phyloP scores from a whole-genome alignment of 2,329 filamentous ascomycete species.

The Biscogniauxia sp. region DNA sequence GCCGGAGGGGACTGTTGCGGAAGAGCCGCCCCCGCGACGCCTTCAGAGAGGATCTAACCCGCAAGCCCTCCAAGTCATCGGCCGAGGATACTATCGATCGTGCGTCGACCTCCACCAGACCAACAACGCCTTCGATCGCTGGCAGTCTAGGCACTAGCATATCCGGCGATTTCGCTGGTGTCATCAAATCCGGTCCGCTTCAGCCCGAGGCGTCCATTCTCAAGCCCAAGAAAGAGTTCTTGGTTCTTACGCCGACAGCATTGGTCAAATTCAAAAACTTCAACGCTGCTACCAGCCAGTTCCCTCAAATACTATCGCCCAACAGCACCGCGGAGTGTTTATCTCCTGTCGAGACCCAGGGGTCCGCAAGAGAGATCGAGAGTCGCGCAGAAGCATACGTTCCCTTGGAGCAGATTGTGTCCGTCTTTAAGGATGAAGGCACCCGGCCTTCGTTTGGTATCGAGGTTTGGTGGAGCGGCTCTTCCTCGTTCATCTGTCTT shows the following conservation, averaged over 20 bases:
- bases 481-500: conserved; percentile 44
- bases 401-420: conserved; percentile 49
- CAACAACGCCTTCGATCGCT: conserved; percentile 29
- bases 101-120: conserved; percentile 30
- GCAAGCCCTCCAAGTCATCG: conserved; percentile 31
- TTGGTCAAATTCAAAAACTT: conserved; percentile 50
- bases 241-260: conserved; percentile 51
- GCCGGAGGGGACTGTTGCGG: conserved; percentile 24
- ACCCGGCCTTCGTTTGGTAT: conserved; percentile 49
- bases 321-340: conserved; percentile 32
- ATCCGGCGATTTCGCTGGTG: conserved; percentile 23
- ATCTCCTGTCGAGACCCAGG: conserved; percentile 35
- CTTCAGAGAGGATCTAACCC: conserved; percentile 25
- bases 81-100: conserved; percentile 27
- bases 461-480: conserved; percentile 54
- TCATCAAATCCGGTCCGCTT: conserved; percentile 46
- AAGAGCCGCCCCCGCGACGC: conserved; percentile 24
- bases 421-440: conserved; percentile 51
- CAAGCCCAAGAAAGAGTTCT: conserved; percentile 48
- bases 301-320: conserved; percentile 41
- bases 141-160: conserved; percentile 29
- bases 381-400: conserved; percentile 39
- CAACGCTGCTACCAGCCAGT: conserved; percentile 46
- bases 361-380: conserved; percentile 24
- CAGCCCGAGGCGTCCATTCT: conserved; percentile 49